phyloP scores from a whole-genome alignment of 257 asterid genomes.

The Nicotiana obtusifolia region DNA sequence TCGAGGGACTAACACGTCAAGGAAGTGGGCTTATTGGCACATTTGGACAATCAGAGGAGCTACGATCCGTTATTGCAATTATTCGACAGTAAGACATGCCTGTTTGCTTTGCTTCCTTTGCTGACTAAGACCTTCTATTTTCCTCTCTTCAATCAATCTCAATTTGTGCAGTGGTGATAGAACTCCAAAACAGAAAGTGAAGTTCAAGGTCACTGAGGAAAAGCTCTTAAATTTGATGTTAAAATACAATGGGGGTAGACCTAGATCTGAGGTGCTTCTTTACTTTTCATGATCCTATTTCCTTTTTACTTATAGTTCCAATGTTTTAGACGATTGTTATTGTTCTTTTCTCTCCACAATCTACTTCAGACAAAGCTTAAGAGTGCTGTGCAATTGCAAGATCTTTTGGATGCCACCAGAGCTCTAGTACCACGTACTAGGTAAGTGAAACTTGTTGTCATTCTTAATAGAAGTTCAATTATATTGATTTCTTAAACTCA shows the following conservation, averaged over 20 bases:
- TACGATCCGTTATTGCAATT: conserved; percentile 88
- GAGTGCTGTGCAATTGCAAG: conserved; percentile 94
- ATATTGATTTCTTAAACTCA: not conserved
- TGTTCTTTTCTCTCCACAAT: conserved; percentile 13
- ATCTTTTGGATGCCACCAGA: conserved; percentile 95
- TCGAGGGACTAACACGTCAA: conserved; percentile 87
- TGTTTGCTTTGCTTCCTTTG: not conserved
- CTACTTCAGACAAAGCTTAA: conserved; percentile 81
- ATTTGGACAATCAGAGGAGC: conserved; percentile 90
- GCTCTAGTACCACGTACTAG: conserved; percentile 80
- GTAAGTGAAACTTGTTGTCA: conserved; percentile 20
- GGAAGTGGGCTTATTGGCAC: conserved; percentile 85
- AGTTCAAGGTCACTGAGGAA: conserved; percentile 92
- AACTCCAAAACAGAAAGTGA: conserved; percentile 99
- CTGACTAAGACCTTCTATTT: not conserved
- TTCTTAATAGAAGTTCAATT: not conserved
- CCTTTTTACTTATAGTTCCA: conserved; percentile 7
- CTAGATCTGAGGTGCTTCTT: conserved; percentile 80
- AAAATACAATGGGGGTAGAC: conserved; percentile 83
- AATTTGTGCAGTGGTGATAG: conserved; percentile 77
- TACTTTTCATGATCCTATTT: conserved; percentile 13
- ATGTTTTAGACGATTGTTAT: conserved; percentile 1
- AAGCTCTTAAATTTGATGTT: conserved; percentile 91
- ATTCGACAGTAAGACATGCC: conserved; percentile 66
- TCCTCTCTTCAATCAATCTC: not conserved